Percentiles rank a stretch among this genome's conserved stretches.
These are phyloP conservation scores for Acorus gramineus DNA, from an alignment of 106 monocot genomes.

Conservation along the genomic window DNA sequence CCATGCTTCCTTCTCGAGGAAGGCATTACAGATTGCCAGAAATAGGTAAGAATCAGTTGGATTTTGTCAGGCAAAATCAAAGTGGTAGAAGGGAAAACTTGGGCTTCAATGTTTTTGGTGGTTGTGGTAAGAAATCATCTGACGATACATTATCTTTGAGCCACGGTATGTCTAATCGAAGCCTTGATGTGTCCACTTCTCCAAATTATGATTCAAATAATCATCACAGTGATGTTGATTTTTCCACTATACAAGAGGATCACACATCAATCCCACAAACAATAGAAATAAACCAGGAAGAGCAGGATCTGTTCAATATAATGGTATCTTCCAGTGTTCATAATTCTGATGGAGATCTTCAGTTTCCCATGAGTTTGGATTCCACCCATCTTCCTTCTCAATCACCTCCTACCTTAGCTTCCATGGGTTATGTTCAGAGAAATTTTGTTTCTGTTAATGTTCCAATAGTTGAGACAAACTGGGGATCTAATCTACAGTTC, in stretches of 20 bases:
- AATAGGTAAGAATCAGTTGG: slow-evolving; percentile 24
- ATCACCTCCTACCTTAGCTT: slow-evolving; percentile 33
- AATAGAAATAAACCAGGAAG: slow-evolving; percentile 50
- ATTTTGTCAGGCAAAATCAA: slow-evolving; percentile 19
- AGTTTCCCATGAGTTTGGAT: slow-evolving; percentile 43
- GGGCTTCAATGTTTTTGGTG: slow-evolving; percentile 21
- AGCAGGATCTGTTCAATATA: slow-evolving; percentile 74
- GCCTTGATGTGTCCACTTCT: slow-evolving; percentile 25
- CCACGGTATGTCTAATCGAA: slow-evolving; percentile 32
- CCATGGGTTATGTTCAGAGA: slow-evolving; percentile 37
- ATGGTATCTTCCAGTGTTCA: slow-evolving; percentile 45
- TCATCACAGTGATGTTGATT: slow-evolving; percentile 32
- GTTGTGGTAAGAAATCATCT: slow-evolving; percentile 26
- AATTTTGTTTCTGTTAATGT: slow-evolving; percentile 33
- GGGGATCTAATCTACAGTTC: slow-evolving; percentile 52
- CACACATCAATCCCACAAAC: slow-evolving; percentile 40
- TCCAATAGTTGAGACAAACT: slow-evolving; percentile 30
- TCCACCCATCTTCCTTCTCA: slow-evolving; percentile 34
- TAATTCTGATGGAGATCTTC: slow-evolving; percentile 42
- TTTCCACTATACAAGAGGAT: slow-evolving; percentile 24
- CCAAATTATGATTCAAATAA: slow-evolving; percentile 27
- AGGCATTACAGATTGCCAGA: slow-evolving; percentile 25
- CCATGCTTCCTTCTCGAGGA: slow-evolving; percentile 19
- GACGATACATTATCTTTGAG: slow-evolving; percentile 30
- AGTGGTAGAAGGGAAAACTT: slow-evolving; percentile 24